phyloP scores from a whole-genome alignment of 768 basidiomycete species.

The Agrocybe pediades region DNA sequence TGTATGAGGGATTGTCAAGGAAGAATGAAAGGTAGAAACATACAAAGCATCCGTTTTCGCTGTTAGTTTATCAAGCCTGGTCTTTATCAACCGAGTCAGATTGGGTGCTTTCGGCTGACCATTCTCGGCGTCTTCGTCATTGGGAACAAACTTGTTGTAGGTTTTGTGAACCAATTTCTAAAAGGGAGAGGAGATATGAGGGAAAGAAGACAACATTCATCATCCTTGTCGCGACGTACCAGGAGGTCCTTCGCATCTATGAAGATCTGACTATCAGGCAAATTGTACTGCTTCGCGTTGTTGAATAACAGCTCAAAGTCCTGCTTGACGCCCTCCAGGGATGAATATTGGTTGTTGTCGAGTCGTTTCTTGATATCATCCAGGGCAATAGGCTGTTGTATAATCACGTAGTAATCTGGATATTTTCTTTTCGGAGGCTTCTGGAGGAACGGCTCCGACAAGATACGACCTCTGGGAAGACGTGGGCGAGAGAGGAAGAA shows the following conservation, averaged over 20 bases:
- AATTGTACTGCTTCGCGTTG: conserved; percentile 84
- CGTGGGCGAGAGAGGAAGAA: conserved; percentile 20
- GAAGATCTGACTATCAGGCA: conserved; percentile 77
- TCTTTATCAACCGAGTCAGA: conserved; percentile 66
- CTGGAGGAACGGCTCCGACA: conserved; percentile 67
- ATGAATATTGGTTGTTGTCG: conserved; percentile 57
- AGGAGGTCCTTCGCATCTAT: conserved; percentile 80
- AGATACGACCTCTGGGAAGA: conserved; percentile 57
- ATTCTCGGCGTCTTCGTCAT: conserved; percentile 40
- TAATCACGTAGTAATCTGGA: conserved; percentile 85
- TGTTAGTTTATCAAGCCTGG: conserved; percentile 70
- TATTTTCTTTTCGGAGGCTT: conserved; percentile 73
- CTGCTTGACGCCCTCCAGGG: conserved; percentile 64
- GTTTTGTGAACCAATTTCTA: conserved; percentile 56
- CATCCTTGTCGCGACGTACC: conserved; percentile 45
- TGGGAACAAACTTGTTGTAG: conserved; percentile 47
- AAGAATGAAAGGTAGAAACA: conserved; percentile 25
- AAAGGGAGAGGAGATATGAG: background rate
- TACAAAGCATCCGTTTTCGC: conserved; percentile 73
- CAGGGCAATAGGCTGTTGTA: conserved; percentile 81
- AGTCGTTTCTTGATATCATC: conserved; percentile 87
- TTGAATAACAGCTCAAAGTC: conserved; percentile 80
- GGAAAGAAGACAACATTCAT: conserved; percentile 2
- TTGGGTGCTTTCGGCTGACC: conserved; percentile 61
- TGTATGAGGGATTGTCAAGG: background rate